Conservation (phyloP, 495 filamentous ascomycete species). For the Staphylotrichum tortipilum region DNA sequence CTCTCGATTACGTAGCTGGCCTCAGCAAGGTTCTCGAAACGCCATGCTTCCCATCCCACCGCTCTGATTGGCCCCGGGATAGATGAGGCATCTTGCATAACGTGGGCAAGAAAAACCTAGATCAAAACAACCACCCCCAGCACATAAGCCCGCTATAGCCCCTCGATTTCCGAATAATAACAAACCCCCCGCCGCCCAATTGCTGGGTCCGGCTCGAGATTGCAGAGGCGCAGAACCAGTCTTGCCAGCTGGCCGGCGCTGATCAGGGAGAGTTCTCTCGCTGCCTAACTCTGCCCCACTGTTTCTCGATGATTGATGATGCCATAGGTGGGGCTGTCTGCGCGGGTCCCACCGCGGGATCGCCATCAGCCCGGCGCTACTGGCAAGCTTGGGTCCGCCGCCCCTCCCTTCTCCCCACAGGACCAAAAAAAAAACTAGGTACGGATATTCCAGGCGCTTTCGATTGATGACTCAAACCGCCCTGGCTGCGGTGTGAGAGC, state of each 20-base stretch:
- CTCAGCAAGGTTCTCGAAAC: neutral
- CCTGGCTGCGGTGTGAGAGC: no score
- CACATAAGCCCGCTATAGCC: neutral
- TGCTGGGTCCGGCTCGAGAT: neutral
- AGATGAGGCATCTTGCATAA: neutral
- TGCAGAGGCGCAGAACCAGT: neutral
- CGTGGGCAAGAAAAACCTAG: neutral
- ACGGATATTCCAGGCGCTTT: no score
- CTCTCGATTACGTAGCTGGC: neutral
- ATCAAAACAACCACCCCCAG: neutral
- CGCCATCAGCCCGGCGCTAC: neutral
- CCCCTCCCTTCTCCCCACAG: neutral
- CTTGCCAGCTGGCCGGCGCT: neutral
- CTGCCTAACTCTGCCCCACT: neutral
- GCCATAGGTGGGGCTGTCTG: neutral
- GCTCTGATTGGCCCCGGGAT: slow-evolving; percentile 7
- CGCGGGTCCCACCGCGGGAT: slow-evolving; percentile 9
- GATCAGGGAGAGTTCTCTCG: neutral
- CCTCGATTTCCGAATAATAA: neutral
- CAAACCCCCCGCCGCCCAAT: no score
- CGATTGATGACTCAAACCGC: slow-evolving; percentile 7
- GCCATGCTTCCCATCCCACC: no score
- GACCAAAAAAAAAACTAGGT: neutral
- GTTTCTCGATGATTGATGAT: slow-evolving; percentile 3
- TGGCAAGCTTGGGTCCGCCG: neutral